Base-by-base conservation (phyloP, 768 basidiomycete genomes). In the Kwoniella sp. region DNA sequence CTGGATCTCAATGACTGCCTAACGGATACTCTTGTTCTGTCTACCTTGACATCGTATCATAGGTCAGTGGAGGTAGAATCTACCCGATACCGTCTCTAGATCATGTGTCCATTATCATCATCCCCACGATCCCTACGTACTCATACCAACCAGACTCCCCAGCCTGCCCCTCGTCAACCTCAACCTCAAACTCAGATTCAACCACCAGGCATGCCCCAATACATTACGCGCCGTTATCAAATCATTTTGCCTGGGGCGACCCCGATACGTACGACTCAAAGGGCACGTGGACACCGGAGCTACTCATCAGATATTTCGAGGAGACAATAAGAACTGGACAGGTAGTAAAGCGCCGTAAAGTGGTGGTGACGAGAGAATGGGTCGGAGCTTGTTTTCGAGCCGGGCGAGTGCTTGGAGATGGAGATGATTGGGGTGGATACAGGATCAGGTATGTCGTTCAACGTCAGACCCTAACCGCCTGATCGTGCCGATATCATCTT, bases 221-320 rank as follows among this genome's bases (percentile, higher is more conserved):
- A 44, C 40, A 19, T 3, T 44, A 10, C 17, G 40, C 40, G 3
- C 10, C 40, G 40, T 15, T 44, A 44, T 44, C 40, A 9, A 44
- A 44, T 22, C n/a, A 57, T 3, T 57, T 37, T 17, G 26, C 29
- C 46, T 57, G 55, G 55, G 22, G 24, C 6, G 55, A 57, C 36
- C 55, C 55, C 13, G 44, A 46, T 26, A 27, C 24, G 2, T n/a
- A 44, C 40, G 40, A 44, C 17, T 6, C 40, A 3, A 44, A 44
- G 17, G 10, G 17, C 8, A 44, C 8, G 7, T 58, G 58, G 58
- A 58, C 58, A 4, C 29, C 33, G 21, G 58, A 58, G 30, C 9
- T 58, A 22, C 27, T 58, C n/a, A 29, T 58, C 13, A 49, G 58
- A 26, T 50, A 58, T 22, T 58, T 58, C 26, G 58, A 58, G 40